Conservation (phyloP, 1,139 yeast genomes). For the Oligophagozyma castellii region DNA sequence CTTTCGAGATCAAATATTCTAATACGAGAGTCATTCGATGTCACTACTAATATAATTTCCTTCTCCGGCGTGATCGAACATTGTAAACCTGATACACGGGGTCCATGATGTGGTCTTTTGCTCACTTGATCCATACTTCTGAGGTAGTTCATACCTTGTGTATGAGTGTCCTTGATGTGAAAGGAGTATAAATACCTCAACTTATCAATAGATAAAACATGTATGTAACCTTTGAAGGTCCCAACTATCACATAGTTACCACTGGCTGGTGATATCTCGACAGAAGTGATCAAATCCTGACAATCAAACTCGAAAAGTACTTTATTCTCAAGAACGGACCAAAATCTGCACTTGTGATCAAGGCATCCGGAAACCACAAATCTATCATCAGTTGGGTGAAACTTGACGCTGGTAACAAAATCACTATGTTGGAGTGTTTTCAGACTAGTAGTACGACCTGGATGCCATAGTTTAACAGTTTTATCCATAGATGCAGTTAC, state of each 20-base stretch:
- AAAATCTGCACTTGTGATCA: constrained; percentile 63
- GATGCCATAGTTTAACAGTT: constrained; percentile 77
- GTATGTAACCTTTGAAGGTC: constrained; percentile 64
- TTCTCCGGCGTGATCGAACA: constrained; percentile 19
- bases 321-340: constrained; percentile 74
- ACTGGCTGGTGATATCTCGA: constrained; percentile 18
- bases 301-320: constrained; percentile 21
- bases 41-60: constrained; percentile 31
- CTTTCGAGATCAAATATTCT: constrained; percentile 49
- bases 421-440: constrained; percentile 62
- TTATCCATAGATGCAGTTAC: constrained; percentile 78
- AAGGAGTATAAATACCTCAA: constrained; percentile 41
- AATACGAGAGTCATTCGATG: constrained; percentile 74
- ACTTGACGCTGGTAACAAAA: constrained; percentile 69
- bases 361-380: constrained; percentile 76
- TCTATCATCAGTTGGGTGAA: constrained; percentile 80
- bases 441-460: constrained; percentile 49
- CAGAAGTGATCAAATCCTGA: constrained; percentile 12
- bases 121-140: constrained; percentile 1
- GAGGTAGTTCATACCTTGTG: constrained; percentile 7
- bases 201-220: constrained; percentile 52
- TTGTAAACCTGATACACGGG: constrained; percentile 42
- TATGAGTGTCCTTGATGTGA: constrained; percentile 32
- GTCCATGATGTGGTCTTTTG: constrained; percentile 22
- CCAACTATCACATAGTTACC: constrained; percentile 61